Conservation (phyloP, 306 rosid genomes). For the Cucumis melo region DNA sequence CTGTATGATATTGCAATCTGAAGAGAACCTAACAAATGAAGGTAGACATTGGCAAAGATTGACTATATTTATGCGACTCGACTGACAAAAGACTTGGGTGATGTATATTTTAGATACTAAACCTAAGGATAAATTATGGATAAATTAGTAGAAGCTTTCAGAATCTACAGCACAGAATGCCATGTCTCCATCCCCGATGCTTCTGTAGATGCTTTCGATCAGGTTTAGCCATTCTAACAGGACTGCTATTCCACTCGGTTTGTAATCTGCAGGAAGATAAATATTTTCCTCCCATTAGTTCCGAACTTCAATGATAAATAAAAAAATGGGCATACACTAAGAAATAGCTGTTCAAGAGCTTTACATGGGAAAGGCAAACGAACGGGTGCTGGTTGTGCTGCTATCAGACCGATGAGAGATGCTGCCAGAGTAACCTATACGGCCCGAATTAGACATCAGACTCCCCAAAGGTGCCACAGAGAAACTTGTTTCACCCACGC, state of each 20-base stretch:
- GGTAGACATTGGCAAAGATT: neutral
- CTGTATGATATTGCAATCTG: neutral
- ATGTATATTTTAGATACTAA: conserved; percentile 21
- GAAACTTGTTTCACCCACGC: conserved; percentile 42
- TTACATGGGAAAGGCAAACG: conserved; percentile 89
- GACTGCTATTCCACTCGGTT: conserved; percentile 80
- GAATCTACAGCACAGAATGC: conserved; percentile 87
- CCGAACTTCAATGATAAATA: neutral
- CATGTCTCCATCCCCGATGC: conserved; percentile 44
- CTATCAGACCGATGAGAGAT: conserved; percentile 86
- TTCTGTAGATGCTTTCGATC: conserved; percentile 36
- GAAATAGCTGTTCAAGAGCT: neutral
- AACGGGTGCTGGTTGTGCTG: conserved; percentile 91
- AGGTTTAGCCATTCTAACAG: conserved; percentile 76
- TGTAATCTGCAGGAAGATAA: conserved; percentile 44
- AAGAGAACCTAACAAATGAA: neutral
- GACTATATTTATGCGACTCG: neutral
- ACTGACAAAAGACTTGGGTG: neutral
- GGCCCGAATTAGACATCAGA: conserved; percentile 42
- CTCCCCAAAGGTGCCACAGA: conserved; percentile 31
- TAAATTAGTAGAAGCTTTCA: conserved; percentile 22
- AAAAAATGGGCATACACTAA: neutral
- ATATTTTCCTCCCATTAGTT: conserved; percentile 1
- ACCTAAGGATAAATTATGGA: conserved; percentile 16
- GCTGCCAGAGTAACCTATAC: conserved; percentile 66